Percentiles rank a stretch among this genome's conserved stretches.
These are phyloP conservation scores for Penicillium verhagenii DNA, from an alignment of 495 filamentous ascomycete species.

Conservation along the genomic window DNA sequence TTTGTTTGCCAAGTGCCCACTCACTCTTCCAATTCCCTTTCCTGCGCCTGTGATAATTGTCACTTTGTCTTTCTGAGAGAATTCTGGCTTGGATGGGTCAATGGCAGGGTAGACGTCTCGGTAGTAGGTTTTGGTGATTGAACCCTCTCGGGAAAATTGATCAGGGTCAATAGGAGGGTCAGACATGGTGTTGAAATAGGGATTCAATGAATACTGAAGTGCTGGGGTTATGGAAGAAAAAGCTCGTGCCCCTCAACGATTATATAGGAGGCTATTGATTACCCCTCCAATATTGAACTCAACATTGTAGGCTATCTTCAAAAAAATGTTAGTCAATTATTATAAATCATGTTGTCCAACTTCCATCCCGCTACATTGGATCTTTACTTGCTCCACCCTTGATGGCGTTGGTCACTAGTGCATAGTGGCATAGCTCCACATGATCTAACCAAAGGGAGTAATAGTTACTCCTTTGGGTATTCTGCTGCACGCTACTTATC, in stretches of 20 bases:
- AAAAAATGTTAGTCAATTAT: not conserved
- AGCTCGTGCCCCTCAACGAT: not conserved
- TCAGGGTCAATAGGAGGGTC: conserved; percentile 1
- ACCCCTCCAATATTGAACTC: not conserved
- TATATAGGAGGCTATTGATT: not conserved
- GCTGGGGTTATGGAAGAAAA: not conserved
- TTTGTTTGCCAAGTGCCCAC: not conserved
- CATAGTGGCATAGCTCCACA: not conserved
- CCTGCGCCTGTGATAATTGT: not conserved
- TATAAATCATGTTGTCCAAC: not conserved
- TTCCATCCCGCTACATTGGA: not conserved
- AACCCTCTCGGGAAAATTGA: not conserved
- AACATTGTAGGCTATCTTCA: not conserved
- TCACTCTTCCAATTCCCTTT: not conserved
- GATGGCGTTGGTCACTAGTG: not conserved
- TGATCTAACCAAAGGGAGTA: not conserved
- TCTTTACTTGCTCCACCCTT: not conserved
- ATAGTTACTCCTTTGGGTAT: not conserved
- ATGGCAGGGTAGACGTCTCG: not conserved
- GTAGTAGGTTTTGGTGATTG: conserved; percentile 1
- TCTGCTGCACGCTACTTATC: not conserved
- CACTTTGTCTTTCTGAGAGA: not conserved
- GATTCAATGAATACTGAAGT: not conserved
- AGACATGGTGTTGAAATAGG: not conserved
- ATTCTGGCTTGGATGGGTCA: not conserved